Conservation (phyloP, 2,329 filamentous ascomycete species). For the Trichoderma breve region DNA sequence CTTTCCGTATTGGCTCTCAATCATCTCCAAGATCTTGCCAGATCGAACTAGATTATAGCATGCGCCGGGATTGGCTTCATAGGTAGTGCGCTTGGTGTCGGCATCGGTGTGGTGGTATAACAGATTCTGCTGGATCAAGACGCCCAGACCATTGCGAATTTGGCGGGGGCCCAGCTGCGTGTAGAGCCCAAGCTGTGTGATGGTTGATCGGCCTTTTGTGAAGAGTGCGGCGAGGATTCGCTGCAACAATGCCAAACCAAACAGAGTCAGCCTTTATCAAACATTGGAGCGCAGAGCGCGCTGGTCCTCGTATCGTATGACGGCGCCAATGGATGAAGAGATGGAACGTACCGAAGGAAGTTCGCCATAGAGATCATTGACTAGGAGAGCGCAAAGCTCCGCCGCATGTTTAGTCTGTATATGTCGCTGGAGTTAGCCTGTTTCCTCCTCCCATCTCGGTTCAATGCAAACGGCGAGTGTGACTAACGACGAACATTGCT, state of each 20-base stretch:
- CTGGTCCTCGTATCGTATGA: neutral
- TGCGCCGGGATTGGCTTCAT: constrained; percentile 77
- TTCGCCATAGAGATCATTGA: constrained; percentile 87
- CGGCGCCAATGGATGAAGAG: neutral
- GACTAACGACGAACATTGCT: constrained; percentile 56
- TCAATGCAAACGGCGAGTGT: constrained; percentile 18
- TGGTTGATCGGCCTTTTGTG: constrained; percentile 72
- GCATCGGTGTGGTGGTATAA: constrained; percentile 68
- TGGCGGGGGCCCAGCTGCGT: constrained; percentile 73
- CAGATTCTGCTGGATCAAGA: constrained; percentile 86
- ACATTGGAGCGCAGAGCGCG: neutral
- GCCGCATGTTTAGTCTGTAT: constrained; percentile 67
- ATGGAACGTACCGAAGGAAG: constrained; percentile 70
- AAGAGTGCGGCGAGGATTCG: constrained; percentile 80
- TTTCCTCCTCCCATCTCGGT: neutral
- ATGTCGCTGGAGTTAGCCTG: constrained; percentile 25
- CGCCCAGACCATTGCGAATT: constrained; percentile 75
- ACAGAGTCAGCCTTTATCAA: constrained; percentile 29
- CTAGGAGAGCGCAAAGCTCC: constrained; percentile 86
- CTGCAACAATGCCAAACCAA: constrained; percentile 45
- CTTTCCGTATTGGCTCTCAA: constrained; percentile 71
- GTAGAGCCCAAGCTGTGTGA: constrained; percentile 66
- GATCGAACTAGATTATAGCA: constrained; percentile 80
- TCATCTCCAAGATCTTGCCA: constrained; percentile 75
- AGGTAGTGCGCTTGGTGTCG: constrained; percentile 65